Base-by-base conservation (phyloP, 345 rosid genomes). In the Ailanthus altissimus region DNA sequence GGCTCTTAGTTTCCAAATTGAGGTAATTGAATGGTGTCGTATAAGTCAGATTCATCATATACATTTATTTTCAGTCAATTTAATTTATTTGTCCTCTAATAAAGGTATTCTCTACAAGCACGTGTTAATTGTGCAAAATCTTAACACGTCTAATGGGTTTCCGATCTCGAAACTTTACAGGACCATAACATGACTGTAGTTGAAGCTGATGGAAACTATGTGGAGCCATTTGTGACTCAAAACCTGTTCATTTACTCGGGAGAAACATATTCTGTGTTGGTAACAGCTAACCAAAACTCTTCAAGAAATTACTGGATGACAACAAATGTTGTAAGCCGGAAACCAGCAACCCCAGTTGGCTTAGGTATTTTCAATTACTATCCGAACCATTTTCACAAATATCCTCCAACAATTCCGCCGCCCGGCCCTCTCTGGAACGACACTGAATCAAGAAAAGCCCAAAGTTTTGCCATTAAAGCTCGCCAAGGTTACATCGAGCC, bases 121-220 rank as follows among this genome's bases (percentile, higher is more conserved):
- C n/a, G n/a, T n/a, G n/a, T n/a, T n/a, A n/a, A n/a, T n/a, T n/a
- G n/a, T n/a, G n/a, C n/a, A n/a, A n/a, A n/a, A n/a, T n/a, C n/a
- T n/a, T n/a, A n/a, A n/a, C n/a, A n/a, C n/a, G n/a, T n/a, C n/a
- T n/a, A n/a, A n/a, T n/a, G n/a, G n/a, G n/a, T n/a, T n/a, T n/a
- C n/a, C n/a, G n/a, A n/a, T n/a, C n/a, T n/a, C n/a, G n/a, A n/a
- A n/a, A 0, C 47, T 71, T 25, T 57, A n/a, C 76, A 85, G 88
- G 65, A 54, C 45, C 88, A 85, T 69, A 80, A 50, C 3, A 82
- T 85, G 88, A 0, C 28, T 16, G 88, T 82, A 60, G 88, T 85
- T 21, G 88, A 85, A 78, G 85, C 88, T 4, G 88, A 85, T 75
- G 88, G 88, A 6, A 75, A 80, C 57, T 82, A 82, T 51, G 63